Conservation (phyloP, 805 yeast genomes). For the Zygoascus bituminiphila region DNA sequence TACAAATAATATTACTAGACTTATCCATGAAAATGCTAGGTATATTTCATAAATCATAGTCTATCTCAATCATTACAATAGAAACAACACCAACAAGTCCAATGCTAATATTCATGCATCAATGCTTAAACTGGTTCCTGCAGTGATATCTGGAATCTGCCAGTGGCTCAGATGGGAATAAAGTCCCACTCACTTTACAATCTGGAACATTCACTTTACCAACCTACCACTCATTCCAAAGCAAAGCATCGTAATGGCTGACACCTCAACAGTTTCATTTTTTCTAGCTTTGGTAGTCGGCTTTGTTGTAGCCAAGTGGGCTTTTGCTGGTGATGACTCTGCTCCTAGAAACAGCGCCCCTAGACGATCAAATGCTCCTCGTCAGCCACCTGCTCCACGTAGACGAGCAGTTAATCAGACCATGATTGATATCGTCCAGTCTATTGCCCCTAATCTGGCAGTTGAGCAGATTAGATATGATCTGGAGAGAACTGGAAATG, state of each 20-base stretch:
- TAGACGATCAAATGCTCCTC: slow-evolving; percentile 2
- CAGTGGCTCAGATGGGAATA: too few species aligned
- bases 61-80: too few species aligned
- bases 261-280: slow-evolving; percentile 16
- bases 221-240: neutral
- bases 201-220: neutral
- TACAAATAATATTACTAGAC: too few species aligned
- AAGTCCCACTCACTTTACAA: too few species aligned
- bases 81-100: too few species aligned
- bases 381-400: neutral
- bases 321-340: slow-evolving; percentile 6
- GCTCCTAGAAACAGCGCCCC: neutral
- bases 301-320: slow-evolving; percentile 18
- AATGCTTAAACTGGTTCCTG: too few species aligned
- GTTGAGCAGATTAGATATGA: slow-evolving; percentile 65
- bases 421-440: slow-evolving; percentile 81
- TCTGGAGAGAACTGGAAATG: slow-evolving; percentile 58
- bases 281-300: slow-evolving; percentile 17
- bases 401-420: slow-evolving; percentile 28
- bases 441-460: slow-evolving; percentile 68
- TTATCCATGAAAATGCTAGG: too few species aligned
- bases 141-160: too few species aligned
- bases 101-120: too few species aligned
- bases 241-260: slow-evolving; percentile 12
- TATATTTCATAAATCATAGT: too few species aligned